phyloP scores from a whole-genome alignment of 2,329 filamentous ascomycete genomes.

The Arthrinium puccinioides region DNA sequence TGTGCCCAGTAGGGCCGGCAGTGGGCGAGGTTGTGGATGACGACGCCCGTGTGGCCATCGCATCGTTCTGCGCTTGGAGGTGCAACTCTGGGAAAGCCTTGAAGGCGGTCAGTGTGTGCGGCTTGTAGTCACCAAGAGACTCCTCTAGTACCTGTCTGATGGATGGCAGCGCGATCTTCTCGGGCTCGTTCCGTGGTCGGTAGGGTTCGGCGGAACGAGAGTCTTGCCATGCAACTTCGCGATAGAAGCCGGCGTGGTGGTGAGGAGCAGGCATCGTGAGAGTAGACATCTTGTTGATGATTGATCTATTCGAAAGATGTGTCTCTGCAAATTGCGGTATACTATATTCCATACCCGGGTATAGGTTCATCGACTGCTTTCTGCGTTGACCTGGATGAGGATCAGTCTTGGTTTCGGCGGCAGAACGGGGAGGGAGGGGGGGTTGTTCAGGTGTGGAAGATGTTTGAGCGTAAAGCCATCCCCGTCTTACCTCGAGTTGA shows the following conservation, averaged over 20 bases:
- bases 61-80: slow-evolving; percentile 25
- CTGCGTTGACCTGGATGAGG: too few relatives aligned
- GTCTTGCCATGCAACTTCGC: slow-evolving; percentile 32
- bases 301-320: slow-evolving; percentile 17
- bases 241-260: slow-evolving; percentile 31
- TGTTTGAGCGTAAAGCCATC: too few relatives aligned
- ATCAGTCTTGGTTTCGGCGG: too few relatives aligned
- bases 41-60: slow-evolving; percentile 20
- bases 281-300: slow-evolving; percentile 38
- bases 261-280: slow-evolving; percentile 38
- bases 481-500: neutral
- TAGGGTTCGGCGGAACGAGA: slow-evolving; percentile 25
- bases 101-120: slow-evolving; percentile 10
- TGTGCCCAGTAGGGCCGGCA: slow-evolving; percentile 17
- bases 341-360: slow-evolving; percentile 33
- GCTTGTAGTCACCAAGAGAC: too few relatives aligned
- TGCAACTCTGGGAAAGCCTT: slow-evolving; percentile 41
- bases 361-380: too few relatives aligned
- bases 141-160: slow-evolving; percentile 49
- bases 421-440: too few relatives aligned
- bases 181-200: slow-evolving; percentile 28
- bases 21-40: slow-evolving; percentile 27
- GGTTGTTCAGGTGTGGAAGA: too few relatives aligned
- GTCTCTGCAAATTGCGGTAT: slow-evolving; percentile 21
- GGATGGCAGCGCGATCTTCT: slow-evolving; percentile 39